A percentile compares a stretch with the other conserved stretches of the same genome.
Evolutionary conservation across 2,329 filamentous ascomycete genomes (phyloP).

Genomic region (Exophiala mesophila): DNA sequence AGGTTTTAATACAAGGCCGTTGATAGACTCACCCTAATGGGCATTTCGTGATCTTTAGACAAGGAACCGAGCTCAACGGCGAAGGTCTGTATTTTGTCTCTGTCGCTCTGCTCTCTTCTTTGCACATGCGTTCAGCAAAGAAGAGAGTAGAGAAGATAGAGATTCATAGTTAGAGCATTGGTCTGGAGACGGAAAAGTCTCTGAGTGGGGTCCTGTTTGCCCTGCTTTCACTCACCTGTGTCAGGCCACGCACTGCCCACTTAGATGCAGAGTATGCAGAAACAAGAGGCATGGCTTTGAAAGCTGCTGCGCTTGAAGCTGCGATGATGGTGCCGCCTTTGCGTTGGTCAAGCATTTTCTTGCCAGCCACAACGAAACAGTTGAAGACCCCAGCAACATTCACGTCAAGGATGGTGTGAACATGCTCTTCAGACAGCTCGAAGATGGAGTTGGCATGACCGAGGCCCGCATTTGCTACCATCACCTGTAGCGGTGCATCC

Average conservation of each 20-base stretch:
- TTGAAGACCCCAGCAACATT: conserved; percentile 64
- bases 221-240: conserved; percentile 57
- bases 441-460: conserved; percentile 52
- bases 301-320: conserved; percentile 46
- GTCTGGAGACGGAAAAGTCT: too few relatives aligned
- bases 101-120: too few relatives aligned
- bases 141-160: too few relatives aligned
- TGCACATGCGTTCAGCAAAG: too few relatives aligned
- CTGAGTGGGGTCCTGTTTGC: too few relatives aligned
- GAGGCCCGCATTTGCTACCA: conserved; percentile 60
- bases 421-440: conserved; percentile 52
- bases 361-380: conserved; percentile 58
- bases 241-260: conserved; percentile 61
- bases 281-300: conserved; percentile 52
- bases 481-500: conserved; percentile 45
- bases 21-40: conserved; percentile 8
- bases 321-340: conserved; percentile 47
- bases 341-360: conserved; percentile 51
- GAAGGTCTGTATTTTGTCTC: conserved; percentile 10
- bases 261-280: conserved; percentile 61
- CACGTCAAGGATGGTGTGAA: conserved; percentile 56
- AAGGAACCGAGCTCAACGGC: conserved; percentile 11
- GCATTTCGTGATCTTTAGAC: conserved; percentile 12
- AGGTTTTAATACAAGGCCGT: too few relatives aligned
- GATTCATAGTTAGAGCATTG: too few relatives aligned